Conservation (phyloP, 805 yeast species). For the Candida takata region DNA sequence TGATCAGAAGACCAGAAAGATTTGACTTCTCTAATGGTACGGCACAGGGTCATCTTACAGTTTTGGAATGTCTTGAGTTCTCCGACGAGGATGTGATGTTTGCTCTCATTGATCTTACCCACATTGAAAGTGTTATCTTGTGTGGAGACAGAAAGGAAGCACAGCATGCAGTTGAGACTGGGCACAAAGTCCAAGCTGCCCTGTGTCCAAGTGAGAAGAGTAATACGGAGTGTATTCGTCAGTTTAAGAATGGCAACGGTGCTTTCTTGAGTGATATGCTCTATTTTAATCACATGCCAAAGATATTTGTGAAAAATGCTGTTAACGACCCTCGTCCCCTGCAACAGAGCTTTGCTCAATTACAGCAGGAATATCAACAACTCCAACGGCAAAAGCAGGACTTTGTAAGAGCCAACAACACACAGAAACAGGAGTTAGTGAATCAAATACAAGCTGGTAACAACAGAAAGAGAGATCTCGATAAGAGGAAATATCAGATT, state of each 20-base stretch:
- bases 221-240: background rate
- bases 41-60: conserved; percentile 31
- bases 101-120: conserved; percentile 54
- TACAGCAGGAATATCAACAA: background rate
- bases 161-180: conserved; percentile 31
- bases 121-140: conserved; percentile 53
- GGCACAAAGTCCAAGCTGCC: conserved; percentile 14
- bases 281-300: conserved; percentile 26
- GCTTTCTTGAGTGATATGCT: conserved; percentile 50
- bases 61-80: conserved; percentile 57
- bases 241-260: conserved; percentile 28
- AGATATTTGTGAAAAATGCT: conserved; percentile 16
- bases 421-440: conserved; percentile 12
- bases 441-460: conserved; percentile 2
- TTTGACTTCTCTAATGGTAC: conserved; percentile 51
- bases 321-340: conserved; percentile 12
- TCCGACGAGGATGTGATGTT: conserved; percentile 48
- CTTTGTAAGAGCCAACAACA: conserved; percentile 9
- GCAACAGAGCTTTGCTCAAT: background rate
- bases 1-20: conserved; percentile 47
- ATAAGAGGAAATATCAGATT: conserved; percentile 26
- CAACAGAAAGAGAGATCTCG: conserved; percentile 4
- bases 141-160: conserved; percentile 47
- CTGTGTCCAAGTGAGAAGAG: background rate
- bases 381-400: conserved; percentile 9